A percentile compares a stretch with the other conserved stretches of the same genome.
These are phyloP conservation scores for Ophiostoma populinum DNA, from an alignment of 2,329 filamentous ascomycete genomes.

Conservation along the genomic window DNA sequence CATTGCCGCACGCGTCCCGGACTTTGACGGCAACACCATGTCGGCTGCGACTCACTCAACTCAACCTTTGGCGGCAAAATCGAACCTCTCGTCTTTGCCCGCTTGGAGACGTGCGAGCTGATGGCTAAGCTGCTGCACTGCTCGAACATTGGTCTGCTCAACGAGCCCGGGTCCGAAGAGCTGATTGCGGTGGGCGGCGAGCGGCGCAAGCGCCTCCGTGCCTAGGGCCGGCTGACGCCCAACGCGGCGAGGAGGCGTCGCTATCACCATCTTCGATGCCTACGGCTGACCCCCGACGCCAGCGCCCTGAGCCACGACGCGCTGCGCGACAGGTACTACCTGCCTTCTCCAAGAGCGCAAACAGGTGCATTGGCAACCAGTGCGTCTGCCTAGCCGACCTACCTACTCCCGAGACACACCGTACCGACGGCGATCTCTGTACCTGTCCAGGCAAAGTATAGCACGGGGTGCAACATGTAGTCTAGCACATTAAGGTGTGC, in stretches of 20 bases:
- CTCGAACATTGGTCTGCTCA: constrained; percentile 94
- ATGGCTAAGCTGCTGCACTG: constrained; percentile 97
- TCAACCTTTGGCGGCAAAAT: constrained; percentile 85
- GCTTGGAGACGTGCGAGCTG: constrained; percentile 96
- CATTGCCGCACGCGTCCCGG: no score
- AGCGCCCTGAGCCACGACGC: constrained; percentile 36
- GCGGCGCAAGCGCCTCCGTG: constrained; percentile 64
- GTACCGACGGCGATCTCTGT: no score
- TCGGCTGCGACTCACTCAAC: no score
- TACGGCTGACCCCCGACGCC: no score
- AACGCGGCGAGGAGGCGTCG: constrained; percentile 21
- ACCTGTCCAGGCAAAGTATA: no score
- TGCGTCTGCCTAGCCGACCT: no score
- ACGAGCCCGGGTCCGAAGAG: constrained; percentile 78
- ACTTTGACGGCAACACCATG: no score
- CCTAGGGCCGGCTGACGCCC: constrained; percentile 54
- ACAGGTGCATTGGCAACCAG: no score
- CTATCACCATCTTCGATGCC: constrained; percentile 41
- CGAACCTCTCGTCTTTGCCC: constrained; percentile 87
- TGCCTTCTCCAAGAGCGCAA: no score
- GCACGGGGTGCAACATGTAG: no score
- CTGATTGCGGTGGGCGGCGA: constrained; percentile 64
- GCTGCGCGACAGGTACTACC: constrained; percentile 40
- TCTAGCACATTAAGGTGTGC: no score
- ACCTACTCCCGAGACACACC: no score